Base-by-base conservation (phyloP, 1,284 basidiomycete species). In the Amylostereum areolatum region DNA sequence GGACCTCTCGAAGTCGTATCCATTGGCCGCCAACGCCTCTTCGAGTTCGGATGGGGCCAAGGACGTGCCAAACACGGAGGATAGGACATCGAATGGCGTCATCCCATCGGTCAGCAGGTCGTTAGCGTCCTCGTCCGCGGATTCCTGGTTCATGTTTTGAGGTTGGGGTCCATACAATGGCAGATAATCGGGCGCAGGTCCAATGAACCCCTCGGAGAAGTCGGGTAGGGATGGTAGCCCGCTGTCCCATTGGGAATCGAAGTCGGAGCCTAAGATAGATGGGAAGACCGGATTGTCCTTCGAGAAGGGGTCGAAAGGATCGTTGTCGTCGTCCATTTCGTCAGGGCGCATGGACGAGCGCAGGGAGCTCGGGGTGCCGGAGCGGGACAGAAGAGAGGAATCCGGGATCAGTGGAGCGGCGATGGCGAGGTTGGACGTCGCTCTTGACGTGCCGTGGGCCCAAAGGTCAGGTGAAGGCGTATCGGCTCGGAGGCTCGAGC, bases 1-100 rank as follows among this genome's bases (percentile, higher is more conserved):
- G 5, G 96, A 88, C 42, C 80, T 80, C 60, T 99, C 96, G 63
- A 99, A 97, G 60, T 99, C 96, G 65, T 92, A 99, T 2, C 83
- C 90, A 55, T 92, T 88, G 47, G 80, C 77, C 27, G 85, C 83
- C 5, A 99, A 77, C 0, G 95, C 95, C 53, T 97, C 93, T 66
- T 98, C 96, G 3, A 98, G 78, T 62, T 97, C 93, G 5, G 86
- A 86, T 3, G 91, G 85, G 1, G 93, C 88, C 4, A 97, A 77
- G 1, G 89, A 84, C 3, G 90, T 85, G 35, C 89, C 89, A 63
- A 98, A 97, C 34, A 99, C 91, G 33, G 91, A 94, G 59, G 83
- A 86, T 24, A 99, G 82, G 36, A 98, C 92, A 61, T 98, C 96
- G 57, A 99, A 89, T 0, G 96, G 96, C 1, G 95, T 96, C 90